Percentiles rank a stretch among this genome's conserved stretches.
Evolutionary conservation across 441 rosid genomes (phyloP).

Genomic region (Jatropha multifida): DNA sequence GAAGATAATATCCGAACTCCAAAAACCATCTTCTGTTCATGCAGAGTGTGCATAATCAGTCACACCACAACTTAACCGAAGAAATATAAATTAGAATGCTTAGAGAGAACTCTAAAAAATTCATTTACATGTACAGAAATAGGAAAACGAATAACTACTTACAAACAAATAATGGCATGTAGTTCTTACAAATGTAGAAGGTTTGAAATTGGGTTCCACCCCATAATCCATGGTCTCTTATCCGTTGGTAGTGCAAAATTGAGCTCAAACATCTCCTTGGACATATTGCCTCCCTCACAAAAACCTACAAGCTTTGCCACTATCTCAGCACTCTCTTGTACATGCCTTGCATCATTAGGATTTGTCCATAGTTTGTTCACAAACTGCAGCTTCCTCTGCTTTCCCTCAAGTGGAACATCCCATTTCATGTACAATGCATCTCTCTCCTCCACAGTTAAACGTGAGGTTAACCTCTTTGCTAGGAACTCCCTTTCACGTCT

Average conservation of each 20-base stretch:
- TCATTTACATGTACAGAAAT: conserved; percentile 38
- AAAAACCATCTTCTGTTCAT: conserved; percentile 10
- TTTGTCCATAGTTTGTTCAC: conserved; percentile 95
- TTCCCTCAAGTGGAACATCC: conserved; percentile 92
- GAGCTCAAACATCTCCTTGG: conserved; percentile 99
- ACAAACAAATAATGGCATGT: not conserved
- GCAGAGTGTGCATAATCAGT: conserved; percentile 27
- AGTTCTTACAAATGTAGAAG: conserved; percentile 64
- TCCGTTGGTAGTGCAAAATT: conserved; percentile 83
- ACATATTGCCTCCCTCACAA: conserved; percentile 79
- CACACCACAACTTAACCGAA: conserved; percentile 7
- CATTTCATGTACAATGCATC: conserved; percentile 78
- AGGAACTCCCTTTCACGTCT: conserved; percentile 91
- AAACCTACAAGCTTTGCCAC: conserved; percentile 96
- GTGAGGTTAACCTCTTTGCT: conserved; percentile 75
- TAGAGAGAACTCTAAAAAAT: conserved; percentile 38
- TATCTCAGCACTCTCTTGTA: conserved; percentile 91
- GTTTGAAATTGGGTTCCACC: conserved; percentile 90
- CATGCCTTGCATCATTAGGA: conserved; percentile 76
- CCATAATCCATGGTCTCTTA: conserved; percentile 84
- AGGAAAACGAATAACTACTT: conserved; percentile 3
- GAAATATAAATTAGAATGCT: conserved; percentile 10
- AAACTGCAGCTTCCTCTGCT: conserved; percentile 91
- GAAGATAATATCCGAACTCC: conserved; percentile 18
- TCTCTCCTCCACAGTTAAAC: conserved; percentile 72